phyloP scores from a whole-genome alignment of 2,329 filamentous ascomycete genomes.

The Helminthosporium solani region DNA sequence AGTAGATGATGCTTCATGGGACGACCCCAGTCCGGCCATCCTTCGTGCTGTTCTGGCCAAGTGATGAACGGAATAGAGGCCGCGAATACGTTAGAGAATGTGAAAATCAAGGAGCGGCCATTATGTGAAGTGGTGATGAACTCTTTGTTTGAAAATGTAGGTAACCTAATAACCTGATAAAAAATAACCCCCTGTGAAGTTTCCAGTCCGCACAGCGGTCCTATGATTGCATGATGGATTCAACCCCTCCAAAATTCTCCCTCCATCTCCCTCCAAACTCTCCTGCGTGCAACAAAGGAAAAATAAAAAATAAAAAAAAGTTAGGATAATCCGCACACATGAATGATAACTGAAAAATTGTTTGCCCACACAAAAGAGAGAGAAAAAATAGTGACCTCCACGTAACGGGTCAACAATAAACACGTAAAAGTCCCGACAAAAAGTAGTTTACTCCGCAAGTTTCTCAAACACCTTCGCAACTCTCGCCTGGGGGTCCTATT shows the following conservation, averaged over 20 bases:
- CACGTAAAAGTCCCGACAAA: neutral
- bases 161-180: slow-evolving; percentile 14
- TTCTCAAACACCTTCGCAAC: neutral
- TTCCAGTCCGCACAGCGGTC: slow-evolving; percentile 38
- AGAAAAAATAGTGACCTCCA: slow-evolving; percentile 1
- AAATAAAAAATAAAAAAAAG: neutral
- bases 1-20: neutral
- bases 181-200: slow-evolving; percentile 17
- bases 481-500: neutral
- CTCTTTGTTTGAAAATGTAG: slow-evolving; percentile 27
- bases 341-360: neutral
- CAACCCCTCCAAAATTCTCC: slow-evolving; percentile 16
- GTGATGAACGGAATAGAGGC: neutral
- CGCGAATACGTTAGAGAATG: no score
- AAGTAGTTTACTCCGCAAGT: neutral
- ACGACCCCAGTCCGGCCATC: neutral
- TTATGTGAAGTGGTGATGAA: slow-evolving; percentile 15
- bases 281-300: neutral
- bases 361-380: slow-evolving; percentile 8
- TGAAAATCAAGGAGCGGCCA: neutral
- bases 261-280: neutral
- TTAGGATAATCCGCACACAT: neutral
- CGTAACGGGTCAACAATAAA: neutral
- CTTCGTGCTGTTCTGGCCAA: no score
- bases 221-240: slow-evolving; percentile 5